These are phyloP conservation scores for Apophysomyces trapeziformis DNA, from an alignment of 371 early-diverging fungal genomes.

Conservation along the genomic window DNA sequence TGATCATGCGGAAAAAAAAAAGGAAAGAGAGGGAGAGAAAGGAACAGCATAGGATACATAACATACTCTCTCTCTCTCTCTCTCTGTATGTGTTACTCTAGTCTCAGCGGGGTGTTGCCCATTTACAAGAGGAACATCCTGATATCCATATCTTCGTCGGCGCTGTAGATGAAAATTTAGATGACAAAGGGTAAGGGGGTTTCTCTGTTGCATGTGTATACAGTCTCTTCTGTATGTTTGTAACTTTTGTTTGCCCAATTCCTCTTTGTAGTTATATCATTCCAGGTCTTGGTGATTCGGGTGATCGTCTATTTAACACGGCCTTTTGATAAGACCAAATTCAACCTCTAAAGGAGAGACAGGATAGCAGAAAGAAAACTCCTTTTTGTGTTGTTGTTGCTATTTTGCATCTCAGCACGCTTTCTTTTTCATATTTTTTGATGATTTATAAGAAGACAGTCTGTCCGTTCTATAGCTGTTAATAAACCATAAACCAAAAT, in stretches of 20 bases:
- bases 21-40: too few relatives aligned
- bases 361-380: too few relatives aligned
- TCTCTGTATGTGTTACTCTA: conserved; percentile 11
- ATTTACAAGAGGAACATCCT: conserved; percentile 69
- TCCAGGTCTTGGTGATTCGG: conserved; percentile 82
- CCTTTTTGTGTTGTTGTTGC: too few relatives aligned
- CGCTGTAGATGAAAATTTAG: conserved; percentile 72
- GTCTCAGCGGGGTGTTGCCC: conserved; percentile 63
- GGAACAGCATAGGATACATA: too few relatives aligned
- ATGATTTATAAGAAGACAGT: too few relatives aligned
- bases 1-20: too few relatives aligned
- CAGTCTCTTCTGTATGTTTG: neutral
- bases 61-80: neutral
- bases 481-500: neutral
- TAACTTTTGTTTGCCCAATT: neutral
- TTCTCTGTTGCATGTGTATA: too few relatives aligned
- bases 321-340: conserved; percentile 16
- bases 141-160: conserved; percentile 75
- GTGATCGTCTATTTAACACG: conserved; percentile 74
- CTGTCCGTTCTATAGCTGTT: neutral
- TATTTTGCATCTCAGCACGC: too few relatives aligned
- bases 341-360: neutral
- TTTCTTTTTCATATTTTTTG: neutral
- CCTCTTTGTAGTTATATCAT: conserved; percentile 55
- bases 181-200: conserved; percentile 55